A percentile compares a stretch with the other conserved stretches of the same genome.
Conservation (phyloP, 306 rosid genomes). For the Acmispon strigosus region DNA sequence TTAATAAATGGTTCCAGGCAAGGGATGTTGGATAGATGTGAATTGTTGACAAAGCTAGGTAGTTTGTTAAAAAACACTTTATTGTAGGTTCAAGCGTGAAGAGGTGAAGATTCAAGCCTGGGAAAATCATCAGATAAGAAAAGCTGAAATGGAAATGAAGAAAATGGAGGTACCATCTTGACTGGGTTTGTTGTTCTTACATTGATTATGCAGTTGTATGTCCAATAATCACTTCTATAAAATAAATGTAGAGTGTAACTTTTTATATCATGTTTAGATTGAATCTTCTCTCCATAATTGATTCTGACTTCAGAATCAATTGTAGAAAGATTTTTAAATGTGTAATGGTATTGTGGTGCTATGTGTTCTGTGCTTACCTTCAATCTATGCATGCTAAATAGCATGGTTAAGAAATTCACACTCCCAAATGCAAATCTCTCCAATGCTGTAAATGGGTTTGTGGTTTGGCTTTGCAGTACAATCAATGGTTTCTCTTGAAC, state of each 20-base stretch:
- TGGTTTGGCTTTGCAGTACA: slow-evolving; percentile 10
- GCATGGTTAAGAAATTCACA: neutral
- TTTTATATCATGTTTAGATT: no score
- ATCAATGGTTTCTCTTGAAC: neutral
- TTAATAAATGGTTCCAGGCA: neutral
- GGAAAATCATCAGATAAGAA: slow-evolving; percentile 92
- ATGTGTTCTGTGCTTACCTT: no score
- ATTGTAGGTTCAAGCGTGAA: slow-evolving; percentile 81
- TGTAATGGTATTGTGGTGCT: no score
- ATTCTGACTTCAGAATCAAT: no score
- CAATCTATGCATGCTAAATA: neutral
- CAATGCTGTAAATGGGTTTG: neutral
- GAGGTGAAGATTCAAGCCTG: slow-evolving; percentile 94
- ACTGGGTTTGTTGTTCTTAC: neutral
- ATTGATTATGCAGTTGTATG: no score
- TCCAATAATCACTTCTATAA: no score
- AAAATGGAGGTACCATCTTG: slow-evolving; percentile 76
- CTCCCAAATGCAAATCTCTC: neutral
- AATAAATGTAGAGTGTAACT: no score
- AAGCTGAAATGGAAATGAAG: slow-evolving; percentile 91
- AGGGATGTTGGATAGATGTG: neutral
- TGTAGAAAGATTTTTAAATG: no score
- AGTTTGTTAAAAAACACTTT: slow-evolving; percentile 11
- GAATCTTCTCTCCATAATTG: no score
- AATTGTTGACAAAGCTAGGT: neutral